A percentile compares a stretch with the other conserved stretches of the same genome.
phyloP scores from a whole-genome alignment of 2,329 filamentous ascomycete species.

The Phyllosticta citriasiana region DNA sequence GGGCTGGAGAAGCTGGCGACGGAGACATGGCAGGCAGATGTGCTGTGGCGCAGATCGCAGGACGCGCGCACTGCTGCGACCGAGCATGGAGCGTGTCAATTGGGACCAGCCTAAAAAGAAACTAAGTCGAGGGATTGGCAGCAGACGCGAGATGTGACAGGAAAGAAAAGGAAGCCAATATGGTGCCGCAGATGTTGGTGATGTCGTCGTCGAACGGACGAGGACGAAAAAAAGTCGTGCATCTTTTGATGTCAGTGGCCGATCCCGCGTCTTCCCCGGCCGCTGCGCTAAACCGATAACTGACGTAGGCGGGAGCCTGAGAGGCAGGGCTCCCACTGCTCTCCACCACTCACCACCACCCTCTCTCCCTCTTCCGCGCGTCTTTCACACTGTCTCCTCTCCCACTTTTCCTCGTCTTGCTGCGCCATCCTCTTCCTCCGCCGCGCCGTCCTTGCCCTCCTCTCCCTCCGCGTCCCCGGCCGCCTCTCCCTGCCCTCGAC shows the following conservation, averaged over 20 bases:
- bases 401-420: background rate
- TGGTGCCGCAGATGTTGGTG: background rate
- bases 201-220: background rate
- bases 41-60: background rate
- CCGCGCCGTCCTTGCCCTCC: background rate
- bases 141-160: background rate
- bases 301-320: background rate
- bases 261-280: background rate
- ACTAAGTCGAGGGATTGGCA: no score
- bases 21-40: constrained; percentile 8
- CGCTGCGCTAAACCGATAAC: background rate
- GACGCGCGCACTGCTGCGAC: background rate
- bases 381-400: background rate
- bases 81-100: background rate
- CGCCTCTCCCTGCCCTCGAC: background rate
- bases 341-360: background rate
- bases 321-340: background rate
- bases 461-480: background rate
- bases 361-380: background rate
- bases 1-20: background rate
- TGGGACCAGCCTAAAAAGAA: no score
- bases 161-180: background rate
- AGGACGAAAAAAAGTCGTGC: background rate
- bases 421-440: background rate
- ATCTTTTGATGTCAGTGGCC: no score